Conservation (phyloP, 163 green algal genomes). For the Chlamydomonas reinhardtii region DNA sequence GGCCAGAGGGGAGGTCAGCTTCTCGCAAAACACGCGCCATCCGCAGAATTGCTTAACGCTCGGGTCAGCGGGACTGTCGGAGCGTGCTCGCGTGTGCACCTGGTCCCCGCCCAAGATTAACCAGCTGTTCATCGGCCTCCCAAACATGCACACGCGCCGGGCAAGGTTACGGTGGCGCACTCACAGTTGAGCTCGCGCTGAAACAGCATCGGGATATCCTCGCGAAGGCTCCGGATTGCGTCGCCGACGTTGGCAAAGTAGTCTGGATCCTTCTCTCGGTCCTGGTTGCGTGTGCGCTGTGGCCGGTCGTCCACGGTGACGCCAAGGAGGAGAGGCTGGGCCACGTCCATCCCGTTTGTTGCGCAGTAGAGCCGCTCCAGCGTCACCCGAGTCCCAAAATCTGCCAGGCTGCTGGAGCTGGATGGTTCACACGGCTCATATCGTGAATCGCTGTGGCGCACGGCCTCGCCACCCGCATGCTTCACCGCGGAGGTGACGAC, state of each 20-base stretch:
- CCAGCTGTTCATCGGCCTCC: too few relatives aligned
- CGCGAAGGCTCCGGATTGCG: constrained; percentile 90
- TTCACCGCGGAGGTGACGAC: neutral
- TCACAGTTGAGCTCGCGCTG: constrained; percentile 89
- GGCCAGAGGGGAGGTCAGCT: too few relatives aligned
- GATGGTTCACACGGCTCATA: constrained; percentile 46
- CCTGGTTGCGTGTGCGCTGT: constrained; percentile 45
- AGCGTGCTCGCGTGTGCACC: too few relatives aligned
- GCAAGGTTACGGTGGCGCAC: constrained; percentile 28
- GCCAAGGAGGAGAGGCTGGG: constrained; percentile 1
- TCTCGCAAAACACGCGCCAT: too few relatives aligned
- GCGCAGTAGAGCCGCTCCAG: constrained; percentile 36
- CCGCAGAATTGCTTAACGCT: too few relatives aligned
- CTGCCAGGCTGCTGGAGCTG: constrained; percentile 33
- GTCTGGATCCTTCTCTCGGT: constrained; percentile 56
- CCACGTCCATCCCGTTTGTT: neutral
- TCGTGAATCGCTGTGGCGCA: too few relatives aligned
- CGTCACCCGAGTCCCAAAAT: constrained; percentile 50
- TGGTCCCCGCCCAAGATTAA: too few relatives aligned
- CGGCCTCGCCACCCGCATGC: too few relatives aligned
- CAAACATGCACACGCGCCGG: too few relatives aligned
- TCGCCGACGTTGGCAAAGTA: constrained; percentile 96
- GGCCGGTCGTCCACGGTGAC: constrained; percentile 50
- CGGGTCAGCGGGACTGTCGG: too few relatives aligned
- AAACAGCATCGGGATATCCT: constrained; percentile 93